Base-by-base conservation (phyloP, 2,329 filamentous ascomycete species). In the Xylariales sp. region DNA sequence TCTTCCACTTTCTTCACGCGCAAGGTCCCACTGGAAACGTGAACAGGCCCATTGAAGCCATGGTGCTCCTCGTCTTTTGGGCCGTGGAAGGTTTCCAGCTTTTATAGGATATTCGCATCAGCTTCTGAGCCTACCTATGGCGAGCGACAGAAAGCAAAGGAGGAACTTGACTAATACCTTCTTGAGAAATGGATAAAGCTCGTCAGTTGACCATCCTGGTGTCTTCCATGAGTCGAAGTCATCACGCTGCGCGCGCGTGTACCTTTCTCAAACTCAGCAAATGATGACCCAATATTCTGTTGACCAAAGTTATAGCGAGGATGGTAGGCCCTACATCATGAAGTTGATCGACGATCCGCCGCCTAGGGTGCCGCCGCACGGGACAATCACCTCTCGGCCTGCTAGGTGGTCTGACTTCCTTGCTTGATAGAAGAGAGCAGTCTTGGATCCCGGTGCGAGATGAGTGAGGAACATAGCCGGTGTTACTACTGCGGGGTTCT, bases 271-370 rank as follows among this genome's bases (percentile, higher is more conserved):
- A 36, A 59, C 34, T 67, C 32, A 65, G 58, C 36, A 46, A 36
- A 34, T n/a, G 16, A 23, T 28, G 16, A 28, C 14, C 28, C n/a
- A 57, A 50, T 5, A 12, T 2, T 1, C 36, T 36, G 32, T 12
- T 16, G 5, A 12, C 46, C 7, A 41, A 14, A 8, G 10, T 12
- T 32, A 6, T 39, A 3, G 14, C 69, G 12, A 30, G 10, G 16
- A 43, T 2, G 4, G 28, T 6, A 49, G 41, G 50, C 73, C 73
- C 54, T 75, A 74, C 77, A 85, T 83, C 80, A 84, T 81, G 68
- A 84, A 83, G 66, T 85, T 85, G 45, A 85, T 83, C 2, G 82
- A 82, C 0, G 80, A 83, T 8, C 86, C 87, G 18, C 87, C 87
- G 28, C 87, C 87, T 0, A 89, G 79, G 0, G 83, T 81, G 23